Evolutionary conservation across 345 rosid species (phyloP), one percentile per base, ranked within the genome.

Genomic region (Cardamine resedifolia): DNA sequence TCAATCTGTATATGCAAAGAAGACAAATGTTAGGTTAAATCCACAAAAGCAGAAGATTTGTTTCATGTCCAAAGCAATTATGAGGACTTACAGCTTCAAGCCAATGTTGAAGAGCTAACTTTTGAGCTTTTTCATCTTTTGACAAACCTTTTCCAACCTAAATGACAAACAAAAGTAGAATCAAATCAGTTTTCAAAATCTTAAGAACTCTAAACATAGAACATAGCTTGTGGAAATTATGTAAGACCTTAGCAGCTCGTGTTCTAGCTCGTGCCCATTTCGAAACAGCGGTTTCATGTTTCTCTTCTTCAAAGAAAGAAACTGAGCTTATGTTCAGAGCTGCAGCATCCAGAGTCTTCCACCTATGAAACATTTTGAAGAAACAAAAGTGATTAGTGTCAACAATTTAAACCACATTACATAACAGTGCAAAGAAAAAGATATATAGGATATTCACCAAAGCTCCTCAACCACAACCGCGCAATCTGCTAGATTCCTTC

Each of bases 401-500:
- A 47, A 50, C 58, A 30, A 36, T 6, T 31, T 50, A 49, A 31
- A 43, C 57, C 50, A 58, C 57, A 66, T 77, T 26, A 48, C 47
- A n/a, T 38, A 51, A 24, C 51, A 47, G 70, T 52, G 21, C 31
- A 68, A n/a, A 19, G 60, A 41, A 20, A 68, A 28, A 38, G 31
- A 49, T 62, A 10, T 1, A 23, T 23, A 64, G 0, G 34, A 63
- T 64, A 74, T 85, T 36, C 57, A 88, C 93, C 91, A 88, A 56
- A 85, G 89, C 81, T 89, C 88, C 60, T 89, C 91, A 49, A 81
- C 85, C 20, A 89, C 82, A 77, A 86, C 88, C 0, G 90, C 91
- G 18, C 91, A 86, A 81, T 89, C 95, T 3, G 95, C 95, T 43
- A 89, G 83, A 56, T 89, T 91, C 66, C 97, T 81, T 74, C 98